Evolutionary conservation across 2,329 filamentous ascomycete species (phyloP), one percentile per base, ranked within the genome.

Genomic region (Penicillium sp.): DNA sequence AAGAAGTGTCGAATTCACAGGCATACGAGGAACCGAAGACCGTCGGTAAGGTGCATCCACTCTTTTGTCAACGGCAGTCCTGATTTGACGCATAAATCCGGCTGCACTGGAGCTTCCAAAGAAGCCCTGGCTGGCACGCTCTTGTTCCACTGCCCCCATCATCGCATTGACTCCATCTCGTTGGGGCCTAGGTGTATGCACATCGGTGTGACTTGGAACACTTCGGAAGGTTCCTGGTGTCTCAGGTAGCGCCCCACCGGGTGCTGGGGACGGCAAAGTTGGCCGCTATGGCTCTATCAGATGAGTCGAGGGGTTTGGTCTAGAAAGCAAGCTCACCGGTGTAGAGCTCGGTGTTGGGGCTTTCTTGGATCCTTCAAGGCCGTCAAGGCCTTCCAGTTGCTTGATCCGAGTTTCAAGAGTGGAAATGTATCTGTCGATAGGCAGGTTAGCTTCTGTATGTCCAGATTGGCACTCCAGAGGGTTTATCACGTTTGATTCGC

Each of bases 61-160:
- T 27, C 63, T 62, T 39, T 64, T 59, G 50, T 79, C 75, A 1
- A 79, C 75, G 0, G 76, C 77, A 1, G 69, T 73, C 48, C 75
- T 78, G 38, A 80, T 79, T 50, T 79, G 77, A 1, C 71, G 71
- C 27, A 78, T 79, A 45, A 80, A 80, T 2, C 76, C 77, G 0
- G 77, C 76, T 0, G 76, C 75, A 52, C 78, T 80, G 14, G 77
- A 79, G 55, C 72, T 79, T 0, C 78, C 77, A 51, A 80, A 80
- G 54, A 77, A 79, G 16, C 78, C 77, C 13, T 75, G 69, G 0
- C 70, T 77, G 21, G 61, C 58, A 10, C 63, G 72, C 0, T 73
- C 76, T 50, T 79, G 76, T 24, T 77, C 76, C 2, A 76, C 66
- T 1, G 79, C 71, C 0, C 75, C 75, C 6, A 77, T 79, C 75